Conservation (phyloP, 805 yeast species). For the Candida argentea region DNA sequence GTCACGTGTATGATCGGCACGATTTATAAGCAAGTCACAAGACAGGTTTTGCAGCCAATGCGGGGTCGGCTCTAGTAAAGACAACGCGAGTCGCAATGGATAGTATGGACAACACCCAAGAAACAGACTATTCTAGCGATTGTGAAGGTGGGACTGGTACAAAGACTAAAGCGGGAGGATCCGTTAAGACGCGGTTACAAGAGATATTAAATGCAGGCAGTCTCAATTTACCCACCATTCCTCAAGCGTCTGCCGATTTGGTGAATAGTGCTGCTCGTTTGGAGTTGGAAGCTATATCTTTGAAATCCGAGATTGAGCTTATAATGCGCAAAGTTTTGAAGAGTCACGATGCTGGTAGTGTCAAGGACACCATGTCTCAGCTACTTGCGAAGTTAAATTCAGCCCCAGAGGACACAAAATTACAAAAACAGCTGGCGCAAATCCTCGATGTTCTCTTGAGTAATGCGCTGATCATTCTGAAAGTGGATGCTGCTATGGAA, state of each 20-base stretch:
- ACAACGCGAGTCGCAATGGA: neutral
- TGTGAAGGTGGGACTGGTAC: constrained; percentile 3
- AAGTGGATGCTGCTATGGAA: too few relatives aligned
- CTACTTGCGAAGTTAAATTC: too few relatives aligned
- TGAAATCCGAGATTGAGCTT: too few relatives aligned
- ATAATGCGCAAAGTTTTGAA: too few relatives aligned
- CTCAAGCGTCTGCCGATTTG: constrained; percentile 4
- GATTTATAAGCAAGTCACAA: constrained; percentile 1
- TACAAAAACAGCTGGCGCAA: too few relatives aligned
- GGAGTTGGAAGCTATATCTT: constrained; percentile 19
- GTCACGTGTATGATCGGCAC: neutral
- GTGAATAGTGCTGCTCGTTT: constrained; percentile 21
- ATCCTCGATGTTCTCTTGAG: too few relatives aligned
- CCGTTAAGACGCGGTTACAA: neutral
- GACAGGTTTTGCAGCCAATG: neutral
- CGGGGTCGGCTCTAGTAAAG: neutral
- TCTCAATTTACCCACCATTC: too few relatives aligned
- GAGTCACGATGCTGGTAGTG: too few relatives aligned
- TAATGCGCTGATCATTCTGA: too few relatives aligned
- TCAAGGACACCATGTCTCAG: too few relatives aligned
- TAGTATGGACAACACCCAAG: constrained; percentile 3
- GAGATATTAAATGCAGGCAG: too few relatives aligned
- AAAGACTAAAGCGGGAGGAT: neutral
- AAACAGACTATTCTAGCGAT: constrained; percentile 15
- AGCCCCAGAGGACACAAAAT: too few relatives aligned